Evolutionary conservation across 2,329 filamentous ascomycete species (phyloP).

Genomic region (Didymosphaeria variabile): DNA sequence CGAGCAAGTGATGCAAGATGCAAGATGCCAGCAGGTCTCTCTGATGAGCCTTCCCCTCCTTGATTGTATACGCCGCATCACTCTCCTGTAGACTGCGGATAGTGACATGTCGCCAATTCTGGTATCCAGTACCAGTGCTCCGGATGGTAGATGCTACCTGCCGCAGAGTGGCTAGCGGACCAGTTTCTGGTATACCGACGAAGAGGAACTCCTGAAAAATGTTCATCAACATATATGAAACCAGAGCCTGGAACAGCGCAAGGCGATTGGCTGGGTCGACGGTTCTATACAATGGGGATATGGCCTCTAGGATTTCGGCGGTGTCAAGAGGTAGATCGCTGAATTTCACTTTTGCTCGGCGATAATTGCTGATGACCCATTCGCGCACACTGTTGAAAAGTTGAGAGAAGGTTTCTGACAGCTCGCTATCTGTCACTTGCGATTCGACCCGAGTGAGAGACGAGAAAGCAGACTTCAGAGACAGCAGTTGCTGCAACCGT

Average conservation of each 20-base stretch:
- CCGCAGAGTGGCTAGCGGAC: slow-evolving; percentile 28
- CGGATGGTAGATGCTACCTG: slow-evolving; percentile 32
- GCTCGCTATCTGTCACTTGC: slow-evolving; percentile 71
- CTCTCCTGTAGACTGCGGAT: slow-evolving; percentile 37
- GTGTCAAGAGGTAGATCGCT: slow-evolving; percentile 29
- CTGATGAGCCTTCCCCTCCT: slow-evolving; percentile 21
- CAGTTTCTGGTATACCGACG: slow-evolving; percentile 37
- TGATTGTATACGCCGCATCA: slow-evolving; percentile 17
- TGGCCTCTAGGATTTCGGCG: slow-evolving; percentile 22
- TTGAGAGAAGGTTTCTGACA: slow-evolving; percentile 68
- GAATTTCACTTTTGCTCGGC: slow-evolving; percentile 64
- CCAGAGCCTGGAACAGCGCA: slow-evolving; percentile 43
- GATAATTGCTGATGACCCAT: slow-evolving; percentile 76
- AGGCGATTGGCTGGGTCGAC: slow-evolving; percentile 36
- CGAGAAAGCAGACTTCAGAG: slow-evolving; percentile 77
- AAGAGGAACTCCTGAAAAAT: slow-evolving; percentile 38
- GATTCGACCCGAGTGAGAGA: slow-evolving; percentile 69
- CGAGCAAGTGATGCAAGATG: slow-evolving; percentile 34
- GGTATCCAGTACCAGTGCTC: slow-evolving; percentile 26
- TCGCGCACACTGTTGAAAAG: slow-evolving; percentile 76
- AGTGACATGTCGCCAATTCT: slow-evolving; percentile 43
- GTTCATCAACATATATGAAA: slow-evolving; percentile 36
- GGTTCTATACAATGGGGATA: slow-evolving; percentile 28
- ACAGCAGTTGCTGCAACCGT: slow-evolving; percentile 68
- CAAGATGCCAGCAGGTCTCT: slow-evolving; percentile 31